phyloP scores from a whole-genome alignment of 2,329 filamentous ascomycete species.

The Ampelomyces quisqualis region DNA sequence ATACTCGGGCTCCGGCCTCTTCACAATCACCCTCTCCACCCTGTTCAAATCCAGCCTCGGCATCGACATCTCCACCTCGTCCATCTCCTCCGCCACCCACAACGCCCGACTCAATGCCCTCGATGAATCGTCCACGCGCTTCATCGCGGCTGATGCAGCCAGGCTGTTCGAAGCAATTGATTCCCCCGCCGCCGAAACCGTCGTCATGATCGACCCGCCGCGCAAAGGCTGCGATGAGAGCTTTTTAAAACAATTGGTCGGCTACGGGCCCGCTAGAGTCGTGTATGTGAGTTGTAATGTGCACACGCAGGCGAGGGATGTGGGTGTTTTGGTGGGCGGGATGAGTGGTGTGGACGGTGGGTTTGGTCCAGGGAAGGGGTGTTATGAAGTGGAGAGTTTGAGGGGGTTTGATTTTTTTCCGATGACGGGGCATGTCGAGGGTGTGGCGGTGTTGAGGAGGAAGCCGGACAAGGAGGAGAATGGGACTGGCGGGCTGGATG shows the following conservation, averaged over 20 bases:
- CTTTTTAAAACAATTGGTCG: conserved; percentile 78
- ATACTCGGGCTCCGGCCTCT: conserved; percentile 95
- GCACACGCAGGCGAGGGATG: conserved; percentile 92
- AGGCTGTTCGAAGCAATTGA: conserved; percentile 75
- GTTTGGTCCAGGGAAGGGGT: conserved; percentile 41
- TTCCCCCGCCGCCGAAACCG: conserved; percentile 77
- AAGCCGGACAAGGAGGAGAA: conserved; percentile 20
- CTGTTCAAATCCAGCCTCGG: conserved; percentile 79
- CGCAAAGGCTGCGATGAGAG: conserved; percentile 88
- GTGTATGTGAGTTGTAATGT: conserved; percentile 98
- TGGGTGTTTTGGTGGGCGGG: conserved; percentile 82
- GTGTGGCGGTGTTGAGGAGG: conserved; percentile 59
- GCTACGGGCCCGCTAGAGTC: conserved; percentile 74
- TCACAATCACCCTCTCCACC: conserved; percentile 87
- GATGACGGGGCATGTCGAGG: conserved; percentile 71
- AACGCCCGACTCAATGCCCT: conserved; percentile 81
- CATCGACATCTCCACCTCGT: conserved; percentile 82
- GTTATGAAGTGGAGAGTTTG: conserved; percentile 86
- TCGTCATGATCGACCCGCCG: conserved; percentile 95
- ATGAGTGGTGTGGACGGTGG: conserved; percentile 47
- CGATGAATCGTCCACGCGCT: conserved; percentile 66
- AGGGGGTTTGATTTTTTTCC: conserved; percentile 97
- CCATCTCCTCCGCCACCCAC: conserved; percentile 72
- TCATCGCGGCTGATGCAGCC: conserved; percentile 85
- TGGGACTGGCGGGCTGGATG: not conserved